phyloP scores from a whole-genome alignment of 345 rosid species.

The Euphorbia lathyris region DNA sequence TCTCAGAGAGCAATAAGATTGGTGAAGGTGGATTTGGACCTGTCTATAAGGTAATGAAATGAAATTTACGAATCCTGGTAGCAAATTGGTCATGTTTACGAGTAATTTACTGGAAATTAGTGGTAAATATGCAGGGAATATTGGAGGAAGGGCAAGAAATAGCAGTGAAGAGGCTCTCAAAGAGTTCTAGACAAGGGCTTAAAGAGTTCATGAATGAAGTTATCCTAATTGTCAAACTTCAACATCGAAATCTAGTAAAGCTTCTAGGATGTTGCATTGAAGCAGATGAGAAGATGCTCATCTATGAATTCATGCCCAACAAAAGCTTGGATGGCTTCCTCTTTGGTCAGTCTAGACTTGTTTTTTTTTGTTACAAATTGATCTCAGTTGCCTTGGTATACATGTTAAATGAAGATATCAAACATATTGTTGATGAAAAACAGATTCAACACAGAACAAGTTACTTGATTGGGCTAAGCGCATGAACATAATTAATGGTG shows the following conservation, averaged over 20 bases:
- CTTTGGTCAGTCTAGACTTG: not conserved
- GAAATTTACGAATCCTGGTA: not conserved
- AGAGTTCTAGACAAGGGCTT: conserved; percentile 15
- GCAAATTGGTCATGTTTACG: not conserved
- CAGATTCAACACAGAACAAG: not conserved
- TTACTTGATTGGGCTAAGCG: conserved; percentile 9
- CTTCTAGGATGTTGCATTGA: conserved; percentile 22
- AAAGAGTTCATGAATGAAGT: conserved; percentile 22
- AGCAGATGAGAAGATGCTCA: conserved; percentile 14
- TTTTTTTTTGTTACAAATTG: not conserved
- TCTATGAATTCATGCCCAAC: conserved; percentile 23
- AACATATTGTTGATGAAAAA: not conserved
- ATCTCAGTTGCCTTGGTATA: not conserved
- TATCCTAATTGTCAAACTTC: conserved; percentile 16
- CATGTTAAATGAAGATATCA: not conserved
- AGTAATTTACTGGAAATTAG: not conserved
- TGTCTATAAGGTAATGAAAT: conserved; percentile 11
- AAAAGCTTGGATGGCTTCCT: conserved; percentile 20
- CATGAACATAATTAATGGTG: conserved; percentile 5
- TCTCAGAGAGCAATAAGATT: not conserved
- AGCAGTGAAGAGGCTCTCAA: conserved; percentile 21
- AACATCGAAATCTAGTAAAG: conserved; percentile 23
- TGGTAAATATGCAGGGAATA: conserved; percentile 11
- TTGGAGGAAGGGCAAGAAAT: conserved; percentile 13
- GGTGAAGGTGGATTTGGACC: conserved; percentile 18